phyloP scores from a whole-genome alignment of 2,329 filamentous ascomycete genomes.

The Xenoacremonium recifei region DNA sequence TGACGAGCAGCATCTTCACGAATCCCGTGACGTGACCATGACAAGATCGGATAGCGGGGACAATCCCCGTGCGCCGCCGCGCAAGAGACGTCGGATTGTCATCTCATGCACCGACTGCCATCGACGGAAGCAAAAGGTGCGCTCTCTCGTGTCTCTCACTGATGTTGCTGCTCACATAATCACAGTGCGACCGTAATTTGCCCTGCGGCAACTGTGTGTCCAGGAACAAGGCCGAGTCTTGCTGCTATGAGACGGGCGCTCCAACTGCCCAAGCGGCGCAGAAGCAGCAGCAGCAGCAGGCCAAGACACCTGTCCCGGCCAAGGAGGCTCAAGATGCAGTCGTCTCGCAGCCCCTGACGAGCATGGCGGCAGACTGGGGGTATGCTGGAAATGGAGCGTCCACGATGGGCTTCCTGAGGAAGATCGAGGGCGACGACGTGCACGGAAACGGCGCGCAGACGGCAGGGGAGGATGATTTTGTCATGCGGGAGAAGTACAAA shows the following conservation, averaged over 20 bases:
- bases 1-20: too few relatives aligned
- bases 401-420: constrained; percentile 54
- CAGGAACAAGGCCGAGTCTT: constrained; percentile 54
- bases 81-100: constrained; percentile 59
- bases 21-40: too few relatives aligned
- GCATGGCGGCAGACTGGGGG: constrained; percentile 50
- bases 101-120: constrained; percentile 66
- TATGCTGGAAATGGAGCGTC: constrained; percentile 52
- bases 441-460: constrained; percentile 14
- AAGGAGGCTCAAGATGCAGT: not conserved
- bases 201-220: constrained; percentile 60
- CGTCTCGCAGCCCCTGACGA: constrained; percentile 37
- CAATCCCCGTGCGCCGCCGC: constrained; percentile 36
- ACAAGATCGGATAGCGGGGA: not conserved
- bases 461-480: constrained; percentile 27
- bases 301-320: constrained; percentile 2
- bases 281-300: constrained; percentile 2
- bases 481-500: constrained; percentile 57
- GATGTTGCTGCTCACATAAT: not conserved
- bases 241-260: constrained; percentile 54
- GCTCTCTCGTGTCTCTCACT: too few relatives aligned
- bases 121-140: constrained; percentile 61
- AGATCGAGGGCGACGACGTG: constrained; percentile 47
- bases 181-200: constrained; percentile 56
- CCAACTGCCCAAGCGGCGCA: too few relatives aligned